Percentiles rank a stretch among this genome's conserved stretches.
These are phyloP conservation scores for Kwoniella dendrophila DNA, from an alignment of 768 basidiomycete species.

Conservation along the genomic window DNA sequence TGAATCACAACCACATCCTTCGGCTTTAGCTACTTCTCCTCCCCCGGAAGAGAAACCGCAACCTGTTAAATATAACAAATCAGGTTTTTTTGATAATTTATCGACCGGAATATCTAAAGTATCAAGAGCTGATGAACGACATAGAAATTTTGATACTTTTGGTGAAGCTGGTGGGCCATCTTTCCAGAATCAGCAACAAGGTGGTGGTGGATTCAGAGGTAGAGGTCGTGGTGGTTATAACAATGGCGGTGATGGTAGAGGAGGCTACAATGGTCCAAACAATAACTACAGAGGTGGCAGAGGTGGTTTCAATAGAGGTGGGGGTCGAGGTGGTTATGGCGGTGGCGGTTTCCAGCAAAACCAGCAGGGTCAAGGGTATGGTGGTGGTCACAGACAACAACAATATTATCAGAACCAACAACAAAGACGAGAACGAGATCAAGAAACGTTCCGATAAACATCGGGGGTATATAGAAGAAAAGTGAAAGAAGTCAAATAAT, in stretches of 20 bases:
- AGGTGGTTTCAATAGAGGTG: constrained; percentile 22
- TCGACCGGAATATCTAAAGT: constrained; percentile 28
- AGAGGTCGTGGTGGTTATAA: constrained; percentile 25
- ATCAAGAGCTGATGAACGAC: constrained; percentile 40
- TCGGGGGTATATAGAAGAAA: not conserved
- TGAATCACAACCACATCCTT: constrained; percentile 32
- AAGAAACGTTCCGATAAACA: constrained; percentile 6
- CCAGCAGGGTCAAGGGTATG: constrained; percentile 2
- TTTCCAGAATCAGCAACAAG: constrained; percentile 4
- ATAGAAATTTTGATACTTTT: constrained; percentile 50
- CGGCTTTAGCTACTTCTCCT: constrained; percentile 23
- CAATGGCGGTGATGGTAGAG: constrained; percentile 12
- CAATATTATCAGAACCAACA: not conserved
- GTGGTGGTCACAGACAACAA: constrained; percentile 13
- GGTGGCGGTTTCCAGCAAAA: not conserved
- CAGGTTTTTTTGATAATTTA: constrained; percentile 45
- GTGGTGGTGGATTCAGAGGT: constrained; percentile 19
- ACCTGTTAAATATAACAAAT: constrained; percentile 36
- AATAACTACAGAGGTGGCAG: constrained; percentile 20
- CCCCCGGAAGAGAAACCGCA: constrained; percentile 2
- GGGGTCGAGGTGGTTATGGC: constrained; percentile 6
- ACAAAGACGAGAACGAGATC: not conserved
- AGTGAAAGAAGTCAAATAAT: not conserved
- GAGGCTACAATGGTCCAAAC: constrained; percentile 1
- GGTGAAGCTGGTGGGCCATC: constrained; percentile 42